Percentiles rank a stretch among this genome's conserved stretches.
Evolutionary conservation across 768 basidiomycete genomes (phyloP).

Genomic region (Serendipita indica): DNA sequence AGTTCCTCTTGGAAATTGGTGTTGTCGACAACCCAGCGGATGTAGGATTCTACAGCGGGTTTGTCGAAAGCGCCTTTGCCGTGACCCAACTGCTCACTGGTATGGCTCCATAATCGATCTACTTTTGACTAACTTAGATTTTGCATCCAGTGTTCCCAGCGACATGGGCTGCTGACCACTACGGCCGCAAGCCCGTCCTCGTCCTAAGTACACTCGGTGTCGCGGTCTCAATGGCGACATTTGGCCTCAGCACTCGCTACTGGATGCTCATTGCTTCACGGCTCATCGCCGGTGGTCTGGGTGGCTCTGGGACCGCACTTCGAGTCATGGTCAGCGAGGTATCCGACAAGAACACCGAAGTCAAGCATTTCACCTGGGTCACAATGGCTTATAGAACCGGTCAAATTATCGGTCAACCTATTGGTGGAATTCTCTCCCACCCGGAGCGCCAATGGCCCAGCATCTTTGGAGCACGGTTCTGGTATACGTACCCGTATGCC

Average conservation of each 20-base stretch:
- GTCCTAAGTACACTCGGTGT: neutral
- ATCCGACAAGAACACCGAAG: neutral
- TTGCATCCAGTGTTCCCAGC: neutral
- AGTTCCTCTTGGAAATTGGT: neutral
- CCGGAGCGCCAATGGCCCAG: neutral
- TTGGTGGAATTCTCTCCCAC: neutral
- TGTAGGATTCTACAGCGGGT: neutral
- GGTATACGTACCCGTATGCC: neutral
- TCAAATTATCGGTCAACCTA: neutral
- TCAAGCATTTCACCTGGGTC: neutral
- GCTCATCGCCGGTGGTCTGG: neutral
- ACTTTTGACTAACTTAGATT: neutral
- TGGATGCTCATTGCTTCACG: neutral
- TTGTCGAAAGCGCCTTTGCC: slow-evolving; percentile 2
- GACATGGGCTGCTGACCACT: neutral
- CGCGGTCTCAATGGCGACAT: neutral
- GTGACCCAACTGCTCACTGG: neutral
- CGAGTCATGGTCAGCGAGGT: neutral
- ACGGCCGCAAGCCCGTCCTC: slow-evolving; percentile 1
- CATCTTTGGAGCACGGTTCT: neutral
- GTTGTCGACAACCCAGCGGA: neutral
- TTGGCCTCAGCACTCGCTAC: neutral
- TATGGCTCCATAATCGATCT: neutral
- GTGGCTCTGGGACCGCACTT: neutral
- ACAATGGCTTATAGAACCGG: neutral